Base-by-base conservation (phyloP, 2,329 filamentous ascomycete genomes). In the Ophiocordyceps australis region DNA sequence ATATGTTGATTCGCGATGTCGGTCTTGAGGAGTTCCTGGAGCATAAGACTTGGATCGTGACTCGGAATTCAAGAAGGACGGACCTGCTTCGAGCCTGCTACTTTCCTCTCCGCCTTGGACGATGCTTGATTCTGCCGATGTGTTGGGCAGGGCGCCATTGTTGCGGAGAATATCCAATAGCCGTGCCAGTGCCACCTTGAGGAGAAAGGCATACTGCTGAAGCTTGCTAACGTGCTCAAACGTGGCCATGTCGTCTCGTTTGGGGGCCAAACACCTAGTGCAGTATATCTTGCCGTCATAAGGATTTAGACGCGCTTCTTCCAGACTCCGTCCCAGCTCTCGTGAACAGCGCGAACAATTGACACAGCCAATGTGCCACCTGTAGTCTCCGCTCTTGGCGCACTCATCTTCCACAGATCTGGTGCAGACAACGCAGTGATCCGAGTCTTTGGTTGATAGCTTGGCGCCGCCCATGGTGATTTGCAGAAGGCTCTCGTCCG, bases 391-490 rank as follows among this genome's bases (percentile, higher is more conserved):
- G 33, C 65, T 62, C 39, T 74, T 72, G 32, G 80, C 70, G 47
- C 89, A 98, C 46, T 91, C 86, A 45, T 95, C 86, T 45, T 98
- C 89, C 28, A 98, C 86, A 8, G 89, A 80, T 36, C 83, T 76
- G 32, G 73, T 67, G 50, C 89, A 98, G 14, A 67, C 53, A 5
- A 66, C 61, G 45, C 89, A 98, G 34, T 89, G 78, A 47, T 98
- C 89, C 4, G 79, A 85, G 39, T 77, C 68, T 40, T 77, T 71
- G 25, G 76, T 70, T 8, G 77, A 75, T 14, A 86, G 62, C 20
- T 63, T 61, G 24, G 69, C 62, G 32, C 76, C 70, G 21, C 71
- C 72, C 22, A 63, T 57, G 14, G 68, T 75, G 25, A 75, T 55
- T 42, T 81, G 74, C 20, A 74, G 49, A 9, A 70, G 66, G 36